Evolutionary conservation across 805 yeast species (phyloP).

Genomic region (Starmerella sirachaensis): DNA sequence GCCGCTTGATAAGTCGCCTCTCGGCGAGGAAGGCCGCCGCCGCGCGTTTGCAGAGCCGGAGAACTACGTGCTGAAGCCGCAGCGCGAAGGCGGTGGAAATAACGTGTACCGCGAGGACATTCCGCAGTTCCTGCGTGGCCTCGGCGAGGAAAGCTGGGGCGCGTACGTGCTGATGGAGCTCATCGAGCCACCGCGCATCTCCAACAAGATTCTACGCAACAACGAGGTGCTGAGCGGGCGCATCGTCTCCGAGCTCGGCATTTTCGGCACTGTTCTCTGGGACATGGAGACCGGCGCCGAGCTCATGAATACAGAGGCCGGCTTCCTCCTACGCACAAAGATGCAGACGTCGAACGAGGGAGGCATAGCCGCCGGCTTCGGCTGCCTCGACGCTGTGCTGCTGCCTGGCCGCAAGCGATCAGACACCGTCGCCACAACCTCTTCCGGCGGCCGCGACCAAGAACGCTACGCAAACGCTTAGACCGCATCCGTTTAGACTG

Average conservation of each 20-base stretch:
- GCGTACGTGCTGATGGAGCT: constrained; percentile 91
- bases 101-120: constrained; percentile 81
- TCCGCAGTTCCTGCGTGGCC: constrained; percentile 50
- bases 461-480: too few relatives aligned
- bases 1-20: constrained; percentile 64
- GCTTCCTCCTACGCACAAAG: constrained; percentile 82
- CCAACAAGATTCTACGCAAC: constrained; percentile 60
- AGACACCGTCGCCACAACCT: neutral
- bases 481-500: too few relatives aligned
- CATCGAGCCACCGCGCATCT: constrained; percentile 60
- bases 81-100: constrained; percentile 98
- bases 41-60: constrained; percentile 59
- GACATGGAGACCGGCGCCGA: constrained; percentile 49
- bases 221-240: constrained; percentile 54
- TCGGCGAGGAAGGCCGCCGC: constrained; percentile 50
- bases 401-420: constrained; percentile 15
- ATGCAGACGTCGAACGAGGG: constrained; percentile 85
- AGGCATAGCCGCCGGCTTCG: constrained; percentile 98
- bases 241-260: constrained; percentile 80
- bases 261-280: constrained; percentile 74
- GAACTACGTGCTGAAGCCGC: constrained; percentile 82
- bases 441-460: too few relatives aligned
- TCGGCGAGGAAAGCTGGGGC: constrained; percentile 67
- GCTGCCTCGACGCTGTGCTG: constrained; percentile 64
- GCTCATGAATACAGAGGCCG: constrained; percentile 55